Evolutionary conservation across 495 filamentous ascomycete genomes (phyloP).

Genomic region (Penicillium psychrofluorescens): DNA sequence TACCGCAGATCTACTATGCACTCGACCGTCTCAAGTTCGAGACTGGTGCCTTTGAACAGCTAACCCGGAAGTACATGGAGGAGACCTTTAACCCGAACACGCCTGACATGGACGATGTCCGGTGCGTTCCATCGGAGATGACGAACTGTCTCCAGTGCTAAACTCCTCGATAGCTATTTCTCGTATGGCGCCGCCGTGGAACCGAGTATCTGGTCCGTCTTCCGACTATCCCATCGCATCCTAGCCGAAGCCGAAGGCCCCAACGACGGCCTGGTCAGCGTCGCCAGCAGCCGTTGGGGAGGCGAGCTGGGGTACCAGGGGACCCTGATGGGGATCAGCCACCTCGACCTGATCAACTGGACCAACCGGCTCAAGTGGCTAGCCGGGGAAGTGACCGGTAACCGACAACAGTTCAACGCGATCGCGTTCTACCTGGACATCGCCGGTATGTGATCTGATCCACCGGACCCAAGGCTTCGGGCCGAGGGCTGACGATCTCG

Average conservation of each 20-base stretch:
- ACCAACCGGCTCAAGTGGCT: slow-evolving; percentile 74
- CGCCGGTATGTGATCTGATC: slow-evolving; percentile 45
- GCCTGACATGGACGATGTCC: slow-evolving; percentile 64
- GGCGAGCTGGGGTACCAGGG: slow-evolving; percentile 64
- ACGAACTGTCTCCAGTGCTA: not conserved
- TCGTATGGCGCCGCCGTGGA: slow-evolving; percentile 78
- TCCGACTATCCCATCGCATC: slow-evolving; percentile 64
- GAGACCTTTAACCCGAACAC: slow-evolving; percentile 76
- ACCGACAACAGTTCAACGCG: slow-evolving; percentile 80
- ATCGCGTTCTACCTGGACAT: slow-evolving; percentile 93
- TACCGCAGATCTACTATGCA: slow-evolving; percentile 64
- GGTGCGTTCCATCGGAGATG: slow-evolving; percentile 24
- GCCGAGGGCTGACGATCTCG: not conserved
- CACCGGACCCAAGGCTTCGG: not conserved
- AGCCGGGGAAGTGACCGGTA: slow-evolving; percentile 58
- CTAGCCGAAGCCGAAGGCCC: slow-evolving; percentile 65
- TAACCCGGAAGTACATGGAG: slow-evolving; percentile 76
- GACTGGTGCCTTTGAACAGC: slow-evolving; percentile 75
- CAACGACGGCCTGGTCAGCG: slow-evolving; percentile 92
- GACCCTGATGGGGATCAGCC: slow-evolving; percentile 79
- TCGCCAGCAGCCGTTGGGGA: slow-evolving; percentile 82
- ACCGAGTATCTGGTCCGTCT: slow-evolving; percentile 63
- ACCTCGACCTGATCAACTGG: slow-evolving; percentile 96
- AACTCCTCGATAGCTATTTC: slow-evolving; percentile 55
- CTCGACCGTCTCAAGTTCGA: slow-evolving; percentile 63